Evolutionary conservation across 2,329 filamentous ascomycete species (phyloP).

Genomic region (Zasmidium angulare): DNA sequence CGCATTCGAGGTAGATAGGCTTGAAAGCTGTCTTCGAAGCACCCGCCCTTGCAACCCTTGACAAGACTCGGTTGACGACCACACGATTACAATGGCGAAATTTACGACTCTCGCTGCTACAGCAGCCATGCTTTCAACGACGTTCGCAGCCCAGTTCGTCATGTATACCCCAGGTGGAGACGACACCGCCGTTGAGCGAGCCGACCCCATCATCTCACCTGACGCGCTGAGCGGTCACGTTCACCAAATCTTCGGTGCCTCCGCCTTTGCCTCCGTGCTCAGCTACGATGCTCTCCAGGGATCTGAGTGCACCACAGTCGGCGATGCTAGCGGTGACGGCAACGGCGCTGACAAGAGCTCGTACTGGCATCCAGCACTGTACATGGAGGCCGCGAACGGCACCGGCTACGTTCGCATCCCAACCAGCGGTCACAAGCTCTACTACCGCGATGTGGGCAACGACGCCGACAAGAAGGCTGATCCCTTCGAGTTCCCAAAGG

Average conservation of each 20-base stretch:
- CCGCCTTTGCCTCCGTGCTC: slow-evolving; percentile 62
- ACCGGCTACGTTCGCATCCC: slow-evolving; percentile 63
- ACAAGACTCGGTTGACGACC: not conserved
- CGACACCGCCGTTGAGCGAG: slow-evolving; percentile 52
- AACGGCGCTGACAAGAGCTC: slow-evolving; percentile 65
- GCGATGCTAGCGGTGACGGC: slow-evolving; percentile 22
- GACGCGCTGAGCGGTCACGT: slow-evolving; percentile 61
- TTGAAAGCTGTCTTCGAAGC: not conserved
- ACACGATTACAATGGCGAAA: not conserved
- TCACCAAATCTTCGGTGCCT: slow-evolving; percentile 70
- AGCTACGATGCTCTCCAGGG: slow-evolving; percentile 59
- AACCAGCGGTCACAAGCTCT: slow-evolving; percentile 65
- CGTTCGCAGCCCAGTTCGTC: slow-evolving; percentile 27
- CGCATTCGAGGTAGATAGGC: not conserved
- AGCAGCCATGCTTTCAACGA: slow-evolving; percentile 19
- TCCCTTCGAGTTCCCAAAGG: slow-evolving; percentile 68
- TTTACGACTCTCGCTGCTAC: slow-evolving; percentile 10
- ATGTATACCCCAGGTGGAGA: slow-evolving; percentile 29
- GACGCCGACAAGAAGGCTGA: slow-evolving; percentile 59
- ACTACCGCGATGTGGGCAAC: slow-evolving; percentile 58
- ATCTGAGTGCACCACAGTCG: slow-evolving; percentile 53
- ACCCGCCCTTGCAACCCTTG: not conserved
- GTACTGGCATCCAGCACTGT: slow-evolving; percentile 75
- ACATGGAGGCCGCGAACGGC: slow-evolving; percentile 63
- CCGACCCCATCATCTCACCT: slow-evolving; percentile 68